Evolutionary conservation across 2,329 filamentous ascomycete species (phyloP).

Genomic region (Botrytis hyacinthi): DNA sequence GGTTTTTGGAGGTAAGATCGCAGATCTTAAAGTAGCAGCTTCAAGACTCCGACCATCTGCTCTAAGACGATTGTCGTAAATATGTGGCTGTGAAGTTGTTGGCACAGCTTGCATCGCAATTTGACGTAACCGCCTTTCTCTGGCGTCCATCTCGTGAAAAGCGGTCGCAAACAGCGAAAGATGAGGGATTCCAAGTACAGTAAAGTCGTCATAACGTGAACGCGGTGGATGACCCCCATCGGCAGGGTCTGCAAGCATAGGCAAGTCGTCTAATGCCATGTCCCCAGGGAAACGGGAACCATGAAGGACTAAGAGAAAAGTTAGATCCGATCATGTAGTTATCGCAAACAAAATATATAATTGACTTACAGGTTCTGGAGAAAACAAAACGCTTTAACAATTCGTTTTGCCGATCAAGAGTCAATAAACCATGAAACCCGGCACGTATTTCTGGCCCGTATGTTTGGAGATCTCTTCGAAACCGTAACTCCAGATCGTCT

Average conservation of each 20-base stretch:
- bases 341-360: neutral
- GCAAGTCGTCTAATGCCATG: neutral
- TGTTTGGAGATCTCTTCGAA: neutral
- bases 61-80: too few species aligned
- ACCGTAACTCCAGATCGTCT: neutral
- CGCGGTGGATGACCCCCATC: rapidly evolving
- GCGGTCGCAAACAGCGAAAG: neutral
- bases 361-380: neutral
- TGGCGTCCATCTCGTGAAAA: neutral
- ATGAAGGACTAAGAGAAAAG: neutral
- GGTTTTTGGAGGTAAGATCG: too few species aligned
- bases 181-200: neutral
- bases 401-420: neutral
- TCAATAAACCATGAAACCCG: neutral
- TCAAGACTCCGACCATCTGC: too few species aligned
- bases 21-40: too few species aligned
- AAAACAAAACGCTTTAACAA: neutral
- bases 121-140: neutral
- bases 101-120: neutral
- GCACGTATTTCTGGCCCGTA: neutral
- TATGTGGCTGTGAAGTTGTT: neutral
- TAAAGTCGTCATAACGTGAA: neutral
- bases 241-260: neutral
- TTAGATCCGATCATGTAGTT: neutral
- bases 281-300: neutral